Percentiles rank a stretch among this genome's conserved stretches.
Evolutionary conservation across 2,329 filamentous ascomycete genomes (phyloP).

Genomic region (Shiraia bambusicola): DNA sequence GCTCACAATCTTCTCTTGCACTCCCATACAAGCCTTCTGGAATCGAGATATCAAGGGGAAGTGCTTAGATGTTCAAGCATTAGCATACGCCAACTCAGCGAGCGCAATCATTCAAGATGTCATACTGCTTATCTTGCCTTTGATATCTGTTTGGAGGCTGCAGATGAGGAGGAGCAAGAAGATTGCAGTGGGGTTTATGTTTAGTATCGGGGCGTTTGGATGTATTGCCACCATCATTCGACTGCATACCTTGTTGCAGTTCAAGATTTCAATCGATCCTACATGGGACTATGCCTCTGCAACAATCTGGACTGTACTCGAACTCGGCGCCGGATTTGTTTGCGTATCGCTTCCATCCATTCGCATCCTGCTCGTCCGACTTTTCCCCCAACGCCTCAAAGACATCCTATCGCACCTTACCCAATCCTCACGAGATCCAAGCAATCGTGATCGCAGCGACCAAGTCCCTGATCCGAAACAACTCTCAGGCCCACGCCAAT

Average conservation of each 20-base stretch:
- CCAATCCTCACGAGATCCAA: not conserved
- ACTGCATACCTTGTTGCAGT: slow-evolving; percentile 18
- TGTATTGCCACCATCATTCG: slow-evolving; percentile 17
- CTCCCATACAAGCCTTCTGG: slow-evolving; percentile 23
- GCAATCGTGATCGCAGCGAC: not conserved
- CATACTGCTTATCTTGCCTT: slow-evolving; percentile 25
- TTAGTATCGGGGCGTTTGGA: slow-evolving; percentile 22
- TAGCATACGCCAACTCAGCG: slow-evolving; percentile 23
- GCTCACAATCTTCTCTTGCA: slow-evolving; percentile 24
- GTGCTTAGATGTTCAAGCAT: slow-evolving; percentile 21
- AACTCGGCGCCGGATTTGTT: slow-evolving; percentile 16
- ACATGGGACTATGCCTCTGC: slow-evolving; percentile 26
- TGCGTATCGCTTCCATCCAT: slow-evolving; percentile 21
- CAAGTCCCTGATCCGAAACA: not conserved
- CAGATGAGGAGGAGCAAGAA: slow-evolving; percentile 21
- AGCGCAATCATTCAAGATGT: slow-evolving; percentile 23
- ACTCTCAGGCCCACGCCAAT: not conserved
- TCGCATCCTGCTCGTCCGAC: slow-evolving; percentile 15
- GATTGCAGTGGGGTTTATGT: slow-evolving; percentile 24
- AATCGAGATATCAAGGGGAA: slow-evolving; percentile 24
- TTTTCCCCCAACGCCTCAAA: slow-evolving; percentile 7
- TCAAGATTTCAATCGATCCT: slow-evolving; percentile 23
- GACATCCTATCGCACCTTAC: slow-evolving; percentile 2
- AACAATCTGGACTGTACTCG: slow-evolving; percentile 26
- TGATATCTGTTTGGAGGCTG: slow-evolving; percentile 17